Conservation (phyloP, 768 basidiomycete species). For the Mycena rosella region DNA sequence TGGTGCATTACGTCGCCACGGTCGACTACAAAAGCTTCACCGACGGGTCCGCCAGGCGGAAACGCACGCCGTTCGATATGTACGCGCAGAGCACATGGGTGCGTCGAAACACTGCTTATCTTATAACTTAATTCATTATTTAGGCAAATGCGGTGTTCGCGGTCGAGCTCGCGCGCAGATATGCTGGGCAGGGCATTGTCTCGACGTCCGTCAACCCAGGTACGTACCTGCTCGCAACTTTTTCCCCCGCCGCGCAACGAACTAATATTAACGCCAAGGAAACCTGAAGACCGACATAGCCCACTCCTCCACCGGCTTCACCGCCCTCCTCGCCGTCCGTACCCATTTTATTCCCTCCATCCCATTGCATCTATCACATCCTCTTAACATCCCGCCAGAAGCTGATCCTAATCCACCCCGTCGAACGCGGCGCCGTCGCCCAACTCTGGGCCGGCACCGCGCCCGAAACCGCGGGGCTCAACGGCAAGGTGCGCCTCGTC, state of each 20-base stretch:
- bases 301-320: neutral
- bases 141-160: constrained; percentile 61
- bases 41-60: constrained; percentile 48
- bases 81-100: constrained; percentile 63
- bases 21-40: constrained; percentile 58
- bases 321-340: constrained; percentile 3
- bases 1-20: constrained; percentile 46
- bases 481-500: constrained; percentile 64
- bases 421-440: constrained; percentile 54
- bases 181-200: constrained; percentile 61
- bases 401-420: constrained; percentile 45
- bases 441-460: constrained; percentile 59
- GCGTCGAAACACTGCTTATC: too few species aligned
- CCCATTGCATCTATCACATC: too few species aligned
- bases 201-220: constrained; percentile 63
- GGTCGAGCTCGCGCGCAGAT: constrained; percentile 61
- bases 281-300: constrained; percentile 29
- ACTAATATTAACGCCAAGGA: neutral
- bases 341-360: neutral
- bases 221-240: neutral
- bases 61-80: constrained; percentile 33
- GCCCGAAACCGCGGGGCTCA: constrained; percentile 50
- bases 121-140: constrained; percentile 2
- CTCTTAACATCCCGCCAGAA: too few species aligned
- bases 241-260: neutral